Base-by-base conservation (phyloP, 1,284 basidiomycete genomes). In the Testicularia cyperi region DNA sequence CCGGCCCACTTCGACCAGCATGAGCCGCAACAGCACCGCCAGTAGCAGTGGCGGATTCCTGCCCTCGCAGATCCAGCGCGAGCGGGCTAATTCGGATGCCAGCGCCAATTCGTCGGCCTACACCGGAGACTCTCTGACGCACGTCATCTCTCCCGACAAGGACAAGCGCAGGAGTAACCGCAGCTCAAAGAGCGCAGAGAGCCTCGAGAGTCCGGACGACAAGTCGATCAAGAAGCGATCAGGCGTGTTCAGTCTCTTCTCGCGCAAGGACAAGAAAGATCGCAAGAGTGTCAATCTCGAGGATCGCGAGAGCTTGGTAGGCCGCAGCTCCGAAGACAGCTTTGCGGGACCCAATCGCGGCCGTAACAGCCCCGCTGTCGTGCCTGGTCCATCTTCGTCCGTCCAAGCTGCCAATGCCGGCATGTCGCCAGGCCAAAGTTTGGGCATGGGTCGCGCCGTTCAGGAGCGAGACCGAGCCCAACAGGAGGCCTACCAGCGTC, bases 181-280 rank as follows among this genome's bases (percentile, higher is more conserved):
- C 30, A 54, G 32, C 26, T 68, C 65, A 32, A 66, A 65, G 31
- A 45, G 41, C 24, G 49, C 39, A 24, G 55, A 60, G 30, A 58
- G 41, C 23, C 53, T 60, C 36, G 65, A 64, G 20, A 41, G 33
- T 31, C 27, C 21, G 23, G 70, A 70, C 10, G 68, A 68, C 14
- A 72, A 72, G 38, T 35, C 48, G 9, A 48, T 46, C 38, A 72
- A 72, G 68, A 72, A 72, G 54, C 61, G 68, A 2, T 70, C 70
- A 8, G 68, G 70, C 38, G 70, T 72, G 18, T 72, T 72, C 43
- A 66, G 62, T 27, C 60, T 72, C 18, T 72, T 72, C 46, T 66
- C 65, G 8, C 45, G 70, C 8, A 72, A 72, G 44, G 70, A 72
- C 52, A 70, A 70, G 41, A 70, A 67, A 49, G 68, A 70, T 39